Evolutionary conservation across 805 yeast genomes (phyloP), one percentile per base, ranked within the genome.

Genomic region (Debaryomyces castellii): DNA sequence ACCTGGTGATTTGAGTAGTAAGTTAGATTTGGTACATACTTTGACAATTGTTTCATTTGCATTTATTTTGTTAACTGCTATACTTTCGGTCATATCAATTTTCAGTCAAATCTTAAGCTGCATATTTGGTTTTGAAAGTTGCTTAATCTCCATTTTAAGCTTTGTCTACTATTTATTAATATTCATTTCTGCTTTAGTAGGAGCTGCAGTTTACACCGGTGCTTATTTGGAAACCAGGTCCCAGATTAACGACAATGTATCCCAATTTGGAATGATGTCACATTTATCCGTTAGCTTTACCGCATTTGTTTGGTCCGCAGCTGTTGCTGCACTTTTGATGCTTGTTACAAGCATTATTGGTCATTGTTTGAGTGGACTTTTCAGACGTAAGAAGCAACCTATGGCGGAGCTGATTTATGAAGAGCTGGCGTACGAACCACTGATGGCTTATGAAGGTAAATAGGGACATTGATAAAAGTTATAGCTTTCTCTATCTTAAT

Each of bases 261-360:
- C 56, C 2, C 59, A 61, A 2, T 82, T 71, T 53, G 95, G 95
- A 12, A 73, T 84, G 40, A 60, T 63, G 32, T 78, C 88, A 2
- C 59, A 60, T 30, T 56, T 87, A 41, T 77, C 80, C 27, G 65
- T 67, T 16, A 63, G 66, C 41, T 84, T 77, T 52, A 76, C 80
- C 43, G 89, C 81, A 2, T 63, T 83, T 39, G 66, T 81, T 7
- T 87, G 92, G 94, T 81, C 80, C 11, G 74, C 83, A 1, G 77
- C 74, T 2, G 83, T 63, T 12, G 80, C 81, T 5, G 60, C 68
- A 8, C 52, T 64, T n/a, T 47, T 67, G 9, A 57, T 67, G 23
- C 46, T 62, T 16, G 33, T 67, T 14, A 55, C 71, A 50, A 62
- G 65, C 43, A 58, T 66, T 27, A 54, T 72, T 36, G 77, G 76